phyloP scores from a whole-genome alignment of 495 filamentous ascomycete species.

The Bacidia gigantensis region DNA sequence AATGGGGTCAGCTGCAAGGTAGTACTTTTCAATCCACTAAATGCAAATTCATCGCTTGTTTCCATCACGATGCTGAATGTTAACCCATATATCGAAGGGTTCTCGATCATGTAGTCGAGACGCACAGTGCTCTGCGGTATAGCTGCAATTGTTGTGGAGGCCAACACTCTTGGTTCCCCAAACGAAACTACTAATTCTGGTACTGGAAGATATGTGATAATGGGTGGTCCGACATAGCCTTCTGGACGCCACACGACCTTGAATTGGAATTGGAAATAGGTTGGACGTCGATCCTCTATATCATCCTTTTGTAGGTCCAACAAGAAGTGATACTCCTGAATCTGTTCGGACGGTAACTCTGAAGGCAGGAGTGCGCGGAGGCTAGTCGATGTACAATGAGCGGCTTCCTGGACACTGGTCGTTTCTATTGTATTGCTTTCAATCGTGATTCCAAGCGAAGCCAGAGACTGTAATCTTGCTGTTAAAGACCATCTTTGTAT shows the following conservation, averaged over 20 bases:
- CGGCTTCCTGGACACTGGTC: slow-evolving; percentile 40
- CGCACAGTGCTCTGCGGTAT: slow-evolving; percentile 33
- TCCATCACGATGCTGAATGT: slow-evolving; percentile 90
- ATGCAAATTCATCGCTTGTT: slow-evolving; percentile 79
- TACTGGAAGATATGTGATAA: slow-evolving; percentile 50
- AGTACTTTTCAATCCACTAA: slow-evolving; percentile 73
- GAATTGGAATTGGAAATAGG: slow-evolving; percentile 60
- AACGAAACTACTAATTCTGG: slow-evolving; percentile 67
- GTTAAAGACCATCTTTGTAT: slow-evolving; percentile 67
- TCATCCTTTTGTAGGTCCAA: slow-evolving; percentile 56
- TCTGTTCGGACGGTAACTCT: slow-evolving; percentile 45
- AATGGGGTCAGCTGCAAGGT: slow-evolving; percentile 67
- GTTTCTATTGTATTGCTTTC: slow-evolving; percentile 46
- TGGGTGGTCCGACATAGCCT: slow-evolving; percentile 26
- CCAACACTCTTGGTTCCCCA: slow-evolving; percentile 79
- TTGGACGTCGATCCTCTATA: slow-evolving; percentile 65
- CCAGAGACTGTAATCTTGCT: slow-evolving; percentile 61
- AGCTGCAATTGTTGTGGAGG: slow-evolving; percentile 35
- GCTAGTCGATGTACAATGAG: slow-evolving; percentile 31
- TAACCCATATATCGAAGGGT: slow-evolving; percentile 84
- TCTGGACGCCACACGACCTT: slow-evolving; percentile 60
- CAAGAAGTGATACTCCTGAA: slow-evolving; percentile 55
- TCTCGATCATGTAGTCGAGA: slow-evolving; percentile 68
- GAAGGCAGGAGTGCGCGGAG: slow-evolving; percentile 23
- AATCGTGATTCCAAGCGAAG: slow-evolving; percentile 53